Base-by-base conservation (phyloP, 352 stramenopile genomes). In the Phytophthora citricola region DNA sequence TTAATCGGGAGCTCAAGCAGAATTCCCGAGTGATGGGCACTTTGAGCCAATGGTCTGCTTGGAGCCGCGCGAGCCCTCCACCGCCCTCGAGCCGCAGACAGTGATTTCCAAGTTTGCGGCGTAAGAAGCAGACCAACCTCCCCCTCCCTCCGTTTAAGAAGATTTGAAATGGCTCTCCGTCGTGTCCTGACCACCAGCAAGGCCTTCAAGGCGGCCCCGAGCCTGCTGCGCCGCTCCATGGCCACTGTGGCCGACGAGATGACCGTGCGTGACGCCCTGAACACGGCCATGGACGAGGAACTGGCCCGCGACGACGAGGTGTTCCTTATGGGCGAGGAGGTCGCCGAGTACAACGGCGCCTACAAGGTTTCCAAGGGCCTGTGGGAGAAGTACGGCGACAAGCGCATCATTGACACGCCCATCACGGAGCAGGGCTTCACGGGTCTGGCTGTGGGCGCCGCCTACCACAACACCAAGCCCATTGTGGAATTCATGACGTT, bases 401-500 rank as follows among this genome's bases (percentile, higher is more conserved):
- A 99, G 76, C 92, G 98, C 58, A 96, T 99, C 52, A 99, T 99
- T 76, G 98, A 99, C 76, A 99, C 98, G 58, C 98, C 98, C 57
- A 99, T 99, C 80, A 99, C 98, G 26, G 97, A 99, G 81, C 94
- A 97, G 71, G 93, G 96, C 38, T 98, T 98, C 72, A 94, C 94
- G 20, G 94, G 94, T 51, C 79, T 99, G 31, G 96, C 93, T 32
- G 79, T 99, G 34, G 97, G 97, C 47, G 91, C 97, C 38, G 91
- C 97, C 45, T 99, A 99, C 87, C 96, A 99, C 76, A 93, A 97
- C 83, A 91, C 99, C 11, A 94, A 96, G 78, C 98, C 98, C 38
- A 93, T 99, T 47, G 91, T 99, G 22, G 98, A 99, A 88, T 99
- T 99, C 81, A 99, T 99, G 98, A 99, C 98, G 26, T 99, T 99